Base-by-base conservation (phyloP, 2,329 filamentous ascomycete genomes). In the Rhexocercosporidium sp. region DNA sequence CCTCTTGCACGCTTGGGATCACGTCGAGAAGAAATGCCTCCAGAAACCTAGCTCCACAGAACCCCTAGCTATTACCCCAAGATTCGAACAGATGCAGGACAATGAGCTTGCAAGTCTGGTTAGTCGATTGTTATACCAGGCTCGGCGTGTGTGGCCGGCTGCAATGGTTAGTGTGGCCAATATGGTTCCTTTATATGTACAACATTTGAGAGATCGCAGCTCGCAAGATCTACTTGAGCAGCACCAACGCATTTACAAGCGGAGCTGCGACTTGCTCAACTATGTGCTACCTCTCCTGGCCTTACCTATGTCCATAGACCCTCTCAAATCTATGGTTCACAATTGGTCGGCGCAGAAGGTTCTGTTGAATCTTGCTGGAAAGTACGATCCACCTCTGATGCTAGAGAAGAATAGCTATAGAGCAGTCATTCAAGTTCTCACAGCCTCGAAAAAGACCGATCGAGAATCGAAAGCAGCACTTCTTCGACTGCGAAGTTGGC, bases 311-410 rank as follows among this genome's bases (percentile, higher is more conserved):
- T 70, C 73, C 0, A 68, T 74, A 22, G 66, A 76, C 2, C 79
- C 81, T 0, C 69, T 81, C 25, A 63, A 69, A 3, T 79, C 82
- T 44, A 81, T 81, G 76, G 74, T 76, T 3, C 79, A 83, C 75
- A 85, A 84, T 69, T 90, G 88, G 88, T 80, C 84, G 64, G 86
- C 86, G 0, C 85, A 89, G 69, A 84, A 81, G 57, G 77, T 81
- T 5, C 78, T 90, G 31, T 76, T 90, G 27, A 78, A 81, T 20
- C 79, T 85, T 74, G 88, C 86, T 0, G 81, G 82, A 27, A 75
- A 77, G 3, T 78, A 87, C 34, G 74, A 81, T 1, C 81, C 80
- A 8, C 81, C 85, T 3, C 76, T 90, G 3, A 73, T 84, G n/a
- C 81, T 90, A 34, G 82, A 82, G 67, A 79, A 79, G 39, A 70